Base-by-base conservation (phyloP, 2,329 filamentous ascomycete genomes). In the Hypomyces rosellus region DNA sequence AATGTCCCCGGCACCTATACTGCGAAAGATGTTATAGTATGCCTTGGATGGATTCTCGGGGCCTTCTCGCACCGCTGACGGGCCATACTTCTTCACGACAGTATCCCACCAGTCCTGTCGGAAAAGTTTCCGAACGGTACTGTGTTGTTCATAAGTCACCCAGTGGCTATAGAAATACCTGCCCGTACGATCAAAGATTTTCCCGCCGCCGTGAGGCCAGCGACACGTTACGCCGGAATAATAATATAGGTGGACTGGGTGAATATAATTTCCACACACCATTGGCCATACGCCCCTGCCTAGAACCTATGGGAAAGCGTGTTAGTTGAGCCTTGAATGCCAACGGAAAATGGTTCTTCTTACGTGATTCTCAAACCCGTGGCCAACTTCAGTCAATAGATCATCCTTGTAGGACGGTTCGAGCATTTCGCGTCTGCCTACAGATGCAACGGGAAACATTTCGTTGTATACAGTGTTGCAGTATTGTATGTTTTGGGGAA, bases 371-470 rank as follows among this genome's bases (percentile, higher is more conserved):
- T 65, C 60, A 34, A 56, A 59, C n/a, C 55, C 54, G 46, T 58
- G 56, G 1, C 63, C 63, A 39, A 55, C 46, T 38, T 65, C 63
- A 13, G 33, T 15, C 3, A 30, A 22, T 13, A 49, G 44, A 33
- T 65, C 61, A 14, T 60, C 22, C 15, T 62, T 55, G 45, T 61
- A 65, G 43, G 53, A 57, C 12, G 57, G 57, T 22, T 63, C 62
- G 3, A 38, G 4, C 1, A 20, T 20, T 20, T 20, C 25, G 22
- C 4, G 14, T 22, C 11, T 43, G 50, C 5, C 20, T 20, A 20
- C 5, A 20, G 34, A 5, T 2, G 3, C 36, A 0, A 2, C 3
- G n/a, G 53, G 53, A 9, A 18, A 39, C n/a, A 62, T 22, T 5
- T 54, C 52, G 0, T 14, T 1, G 5, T n/a, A 8, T 13, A 62